These are phyloP conservation scores for Lactifluus echinatus DNA, from an alignment of 768 basidiomycete species.

Conservation along the genomic window DNA sequence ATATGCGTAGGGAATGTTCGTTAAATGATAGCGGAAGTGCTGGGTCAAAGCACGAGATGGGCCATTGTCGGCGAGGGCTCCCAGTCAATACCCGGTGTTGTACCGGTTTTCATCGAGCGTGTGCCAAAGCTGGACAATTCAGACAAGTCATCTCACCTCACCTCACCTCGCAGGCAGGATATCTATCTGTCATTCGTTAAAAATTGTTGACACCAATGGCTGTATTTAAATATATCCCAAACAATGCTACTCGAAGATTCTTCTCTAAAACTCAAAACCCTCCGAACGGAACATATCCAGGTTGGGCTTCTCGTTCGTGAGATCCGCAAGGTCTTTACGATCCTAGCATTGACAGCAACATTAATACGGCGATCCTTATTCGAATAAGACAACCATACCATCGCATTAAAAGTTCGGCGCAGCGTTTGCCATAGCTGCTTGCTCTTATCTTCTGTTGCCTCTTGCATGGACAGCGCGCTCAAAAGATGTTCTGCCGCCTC, in stretches of 20 bases:
- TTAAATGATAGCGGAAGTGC: no score
- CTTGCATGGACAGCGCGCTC: conserved; percentile 74
- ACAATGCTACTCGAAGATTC: background rate
- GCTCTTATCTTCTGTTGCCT: conserved; percentile 60
- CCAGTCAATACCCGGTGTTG: no score
- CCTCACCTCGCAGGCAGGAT: no score
- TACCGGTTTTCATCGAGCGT: no score
- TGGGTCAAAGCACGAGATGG: no score
- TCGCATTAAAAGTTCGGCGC: conserved; percentile 64
- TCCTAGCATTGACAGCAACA: conserved; percentile 39
- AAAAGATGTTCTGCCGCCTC: conserved; percentile 97
- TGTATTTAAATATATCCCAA: background rate
- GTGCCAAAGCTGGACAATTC: no score
- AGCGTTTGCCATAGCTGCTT: conserved; percentile 89
- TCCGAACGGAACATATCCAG: conserved; percentile 69
- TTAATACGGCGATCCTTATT: background rate
- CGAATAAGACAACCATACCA: conserved; percentile 44
- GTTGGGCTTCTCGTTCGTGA: conserved; percentile 54
- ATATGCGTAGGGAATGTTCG: no score
- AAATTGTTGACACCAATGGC: no score
- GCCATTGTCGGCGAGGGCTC: no score
- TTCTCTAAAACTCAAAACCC: conserved; percentile 76
- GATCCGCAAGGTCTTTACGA: conserved; percentile 72
- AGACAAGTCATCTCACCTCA: no score
- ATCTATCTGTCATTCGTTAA: no score